Percentiles rank a stretch among this genome's conserved stretches.
These are phyloP conservation scores for Plenodomus lindquistii DNA, from an alignment of 2,329 filamentous ascomycete species.

Conservation along the genomic window DNA sequence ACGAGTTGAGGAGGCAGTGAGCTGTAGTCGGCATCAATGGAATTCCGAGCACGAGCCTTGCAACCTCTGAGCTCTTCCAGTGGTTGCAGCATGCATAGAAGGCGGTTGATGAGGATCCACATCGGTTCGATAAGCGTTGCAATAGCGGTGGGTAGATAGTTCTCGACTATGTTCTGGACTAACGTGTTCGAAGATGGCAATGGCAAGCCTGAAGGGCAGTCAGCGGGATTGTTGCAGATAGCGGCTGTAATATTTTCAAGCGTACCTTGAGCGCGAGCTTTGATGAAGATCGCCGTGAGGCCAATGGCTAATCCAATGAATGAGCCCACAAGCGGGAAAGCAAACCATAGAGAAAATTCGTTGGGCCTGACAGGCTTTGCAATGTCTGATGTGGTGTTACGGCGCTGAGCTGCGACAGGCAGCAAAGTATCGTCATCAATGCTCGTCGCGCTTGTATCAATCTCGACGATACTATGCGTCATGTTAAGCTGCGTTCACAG, in stretches of 20 bases:
- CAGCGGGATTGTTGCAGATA: too few relatives aligned
- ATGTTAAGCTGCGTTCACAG: too few relatives aligned
- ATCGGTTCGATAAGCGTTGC: conserved; percentile 62
- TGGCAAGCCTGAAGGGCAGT: not conserved
- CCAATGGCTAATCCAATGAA: conserved; percentile 14
- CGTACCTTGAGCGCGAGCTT: conserved; percentile 7
- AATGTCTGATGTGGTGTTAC: conserved; percentile 4
- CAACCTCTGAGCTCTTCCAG: conserved; percentile 55
- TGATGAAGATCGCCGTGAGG: conserved; percentile 21
- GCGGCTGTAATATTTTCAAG: too few relatives aligned
- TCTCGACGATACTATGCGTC: too few relatives aligned
- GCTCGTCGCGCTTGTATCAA: too few relatives aligned
- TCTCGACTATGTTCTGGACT: conserved; percentile 48
- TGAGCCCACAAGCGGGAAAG: conserved; percentile 17
- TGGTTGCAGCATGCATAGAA: conserved; percentile 59
- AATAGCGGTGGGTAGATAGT: conserved; percentile 59
- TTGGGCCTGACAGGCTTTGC: conserved; percentile 25
- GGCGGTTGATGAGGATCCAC: conserved; percentile 59
- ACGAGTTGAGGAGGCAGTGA: conserved; percentile 61
- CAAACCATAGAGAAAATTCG: conserved; percentile 24
- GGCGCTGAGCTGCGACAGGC: not conserved
- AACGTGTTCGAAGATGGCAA: conserved; percentile 34
- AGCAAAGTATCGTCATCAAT: too few relatives aligned
- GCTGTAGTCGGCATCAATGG: conserved; percentile 55
- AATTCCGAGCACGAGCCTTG: conserved; percentile 33